phyloP scores from a whole-genome alignment of 805 yeast species.

The Suhomyces vadensis region DNA sequence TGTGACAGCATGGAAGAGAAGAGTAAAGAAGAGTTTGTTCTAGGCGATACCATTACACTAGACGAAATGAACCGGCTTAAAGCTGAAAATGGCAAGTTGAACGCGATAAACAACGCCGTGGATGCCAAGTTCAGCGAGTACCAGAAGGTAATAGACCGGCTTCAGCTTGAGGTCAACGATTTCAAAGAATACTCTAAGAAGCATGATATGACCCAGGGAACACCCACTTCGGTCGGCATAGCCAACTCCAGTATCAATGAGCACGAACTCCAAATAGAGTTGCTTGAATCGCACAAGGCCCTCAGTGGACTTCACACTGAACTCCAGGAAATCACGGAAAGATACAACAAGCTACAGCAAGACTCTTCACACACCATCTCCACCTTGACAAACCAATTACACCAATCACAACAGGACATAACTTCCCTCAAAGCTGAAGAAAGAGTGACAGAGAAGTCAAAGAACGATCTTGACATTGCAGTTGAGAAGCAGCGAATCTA shows the following conservation, averaged over 20 bases:
- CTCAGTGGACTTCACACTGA: constrained; percentile 19
- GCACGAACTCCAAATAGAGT: constrained; percentile 14
- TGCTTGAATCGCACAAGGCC: constrained; percentile 21
- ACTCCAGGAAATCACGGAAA: constrained; percentile 16
- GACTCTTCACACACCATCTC: constrained; percentile 25
- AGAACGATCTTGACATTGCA: constrained; percentile 39
- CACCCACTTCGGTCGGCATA: constrained; percentile 7
- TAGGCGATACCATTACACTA: background rate
- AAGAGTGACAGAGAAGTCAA: constrained; percentile 29
- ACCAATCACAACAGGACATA: constrained; percentile 16
- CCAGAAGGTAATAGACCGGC: constrained; percentile 29
- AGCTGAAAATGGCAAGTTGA: constrained; percentile 22
- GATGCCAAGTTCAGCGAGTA: constrained; percentile 31
- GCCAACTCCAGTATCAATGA: constrained; percentile 11
- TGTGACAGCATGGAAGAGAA: constrained; percentile 8
- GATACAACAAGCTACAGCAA: constrained; percentile 21
- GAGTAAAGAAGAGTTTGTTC: constrained; percentile 8
- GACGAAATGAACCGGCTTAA: constrained; percentile 12
- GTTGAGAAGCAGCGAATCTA: constrained; percentile 45
- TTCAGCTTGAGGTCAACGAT: constrained; percentile 34
- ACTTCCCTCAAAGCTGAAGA: constrained; percentile 15
- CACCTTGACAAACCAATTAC: constrained; percentile 24
- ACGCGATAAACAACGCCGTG: constrained; percentile 19
- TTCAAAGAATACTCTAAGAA: constrained; percentile 19
- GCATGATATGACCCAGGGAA: background rate